Base-by-base conservation (phyloP, 208 protist genomes). In the Crithidia thermophila region DNA sequence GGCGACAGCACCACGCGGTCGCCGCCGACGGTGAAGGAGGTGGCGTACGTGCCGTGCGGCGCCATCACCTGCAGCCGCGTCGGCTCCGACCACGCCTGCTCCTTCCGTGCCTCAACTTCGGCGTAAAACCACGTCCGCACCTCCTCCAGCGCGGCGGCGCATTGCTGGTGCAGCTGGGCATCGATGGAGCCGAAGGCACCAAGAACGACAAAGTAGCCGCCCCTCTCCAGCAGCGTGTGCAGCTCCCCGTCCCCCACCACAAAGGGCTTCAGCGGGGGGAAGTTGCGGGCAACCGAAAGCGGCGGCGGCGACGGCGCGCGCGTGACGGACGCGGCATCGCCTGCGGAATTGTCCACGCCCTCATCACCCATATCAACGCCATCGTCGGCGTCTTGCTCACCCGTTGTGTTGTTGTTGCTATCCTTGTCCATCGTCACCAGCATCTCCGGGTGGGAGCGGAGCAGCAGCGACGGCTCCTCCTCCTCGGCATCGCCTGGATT, bases 181-280 rank as follows among this genome's bases (percentile, higher is more conserved):
- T 83, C 67, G 27, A 94, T 67, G 0, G 70, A 61, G 21, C 87
- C 87, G 13, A 83, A 79, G 6, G 75, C 76, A 39, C 82, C 79
- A 21, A 94, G 79, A 0, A 91, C 76, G 25, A 94, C 77, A 42
- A 88, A 85, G 58, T 61, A 82, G 23, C 87, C 84, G 6, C 87
- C 84, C 9, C 72, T 57, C 58, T 75, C 67, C 23, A 88, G 46
- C 34, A 68, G 67, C 52, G 60, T 57, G 0, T 51, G 76, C 30
- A 82, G 66, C 40, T 65, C 72, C 0, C 58, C 64, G 42, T 72
- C 65, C 9, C 43, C 51, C 9, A 63, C 52, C 4, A 36, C 34
- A 20, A 78, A 72, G 1, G 64, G 47, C 36, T 66, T 70, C 37
- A 78, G 60, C 3, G 65, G 72, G 3, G 63, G 72, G 43, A 78